Evolutionary conservation across 225 moss, liverwort and hornwort species (phyloP).

Genomic region (Thuidium tamariscinum): DNA sequence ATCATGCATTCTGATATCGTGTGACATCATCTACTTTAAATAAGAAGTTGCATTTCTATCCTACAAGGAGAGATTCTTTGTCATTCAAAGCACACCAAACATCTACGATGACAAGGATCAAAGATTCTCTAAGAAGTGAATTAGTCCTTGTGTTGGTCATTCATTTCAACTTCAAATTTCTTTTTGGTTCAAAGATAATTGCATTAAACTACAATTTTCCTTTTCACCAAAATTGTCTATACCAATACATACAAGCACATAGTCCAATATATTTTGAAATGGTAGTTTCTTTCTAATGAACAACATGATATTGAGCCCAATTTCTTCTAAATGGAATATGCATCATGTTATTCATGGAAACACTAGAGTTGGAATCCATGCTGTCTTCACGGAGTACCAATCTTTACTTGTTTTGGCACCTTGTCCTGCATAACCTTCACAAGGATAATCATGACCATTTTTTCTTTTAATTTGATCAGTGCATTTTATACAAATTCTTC

Average conservation of each 20-base stretch:
- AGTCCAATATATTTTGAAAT: background rate
- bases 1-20: no score
- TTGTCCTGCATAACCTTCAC: constrained; percentile 77
- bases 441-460: background rate
- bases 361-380: background rate
- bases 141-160: rapidly evolving
- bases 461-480: background rate
- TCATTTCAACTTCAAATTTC: background rate
- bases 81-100: no score
- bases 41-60: no score
- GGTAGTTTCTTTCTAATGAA: background rate
- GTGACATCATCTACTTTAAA: no score
- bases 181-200: background rate
- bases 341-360: background rate
- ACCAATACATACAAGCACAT: background rate
- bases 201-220: no score
- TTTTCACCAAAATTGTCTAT: background rate
- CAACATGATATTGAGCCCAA: background rate
- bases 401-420: constrained; percentile 81
- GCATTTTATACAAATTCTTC: rapidly evolving
- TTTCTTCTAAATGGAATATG: rapidly evolving
- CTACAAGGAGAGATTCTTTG: no score
- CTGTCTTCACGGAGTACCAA: constrained; percentile 24
- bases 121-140: background rate
- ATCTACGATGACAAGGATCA: no score